These are phyloP conservation scores for Prunus kanzakura DNA, from an alignment of 306 rosid species.

Conservation along the genomic window DNA sequence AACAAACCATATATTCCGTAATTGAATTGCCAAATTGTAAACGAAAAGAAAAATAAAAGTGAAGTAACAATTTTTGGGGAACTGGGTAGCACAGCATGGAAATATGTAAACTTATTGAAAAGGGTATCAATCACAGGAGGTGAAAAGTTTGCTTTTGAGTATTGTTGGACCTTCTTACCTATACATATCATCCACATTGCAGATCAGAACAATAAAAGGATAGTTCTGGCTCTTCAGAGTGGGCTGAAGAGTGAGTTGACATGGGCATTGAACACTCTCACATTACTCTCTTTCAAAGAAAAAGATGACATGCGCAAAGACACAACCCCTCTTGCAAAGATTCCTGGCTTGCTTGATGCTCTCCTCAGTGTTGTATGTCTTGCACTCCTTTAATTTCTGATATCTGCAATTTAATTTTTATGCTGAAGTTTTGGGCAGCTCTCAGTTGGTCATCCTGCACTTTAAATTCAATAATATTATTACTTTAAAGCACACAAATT, in stretches of 20 bases:
- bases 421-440: neutral
- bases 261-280: conserved; percentile 93
- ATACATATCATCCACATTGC: conserved; percentile 4
- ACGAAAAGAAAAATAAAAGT: neutral
- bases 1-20: no score
- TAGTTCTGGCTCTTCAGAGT: conserved; percentile 93
- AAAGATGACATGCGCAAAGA: conserved; percentile 91
- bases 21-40: neutral
- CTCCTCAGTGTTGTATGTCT: conserved; percentile 90
- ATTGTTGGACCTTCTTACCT: neutral
- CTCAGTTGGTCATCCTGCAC: neutral
- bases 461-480: neutral
- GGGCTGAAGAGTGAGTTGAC: conserved; percentile 94
- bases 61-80: neutral
- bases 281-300: conserved; percentile 86
- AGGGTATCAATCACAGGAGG: neutral
- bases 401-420: neutral
- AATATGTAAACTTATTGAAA: neutral
- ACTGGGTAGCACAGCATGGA: neutral
- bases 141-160: neutral
- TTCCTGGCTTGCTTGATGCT: conserved; percentile 94
- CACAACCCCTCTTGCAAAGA: conserved; percentile 75
- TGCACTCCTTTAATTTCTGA: conserved; percentile 4
- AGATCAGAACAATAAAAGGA: conserved; percentile 94
- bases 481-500: neutral